Evolutionary conservation across 2,329 filamentous ascomycete species (phyloP).

Genomic region (Colletotrichum paranaense): DNA sequence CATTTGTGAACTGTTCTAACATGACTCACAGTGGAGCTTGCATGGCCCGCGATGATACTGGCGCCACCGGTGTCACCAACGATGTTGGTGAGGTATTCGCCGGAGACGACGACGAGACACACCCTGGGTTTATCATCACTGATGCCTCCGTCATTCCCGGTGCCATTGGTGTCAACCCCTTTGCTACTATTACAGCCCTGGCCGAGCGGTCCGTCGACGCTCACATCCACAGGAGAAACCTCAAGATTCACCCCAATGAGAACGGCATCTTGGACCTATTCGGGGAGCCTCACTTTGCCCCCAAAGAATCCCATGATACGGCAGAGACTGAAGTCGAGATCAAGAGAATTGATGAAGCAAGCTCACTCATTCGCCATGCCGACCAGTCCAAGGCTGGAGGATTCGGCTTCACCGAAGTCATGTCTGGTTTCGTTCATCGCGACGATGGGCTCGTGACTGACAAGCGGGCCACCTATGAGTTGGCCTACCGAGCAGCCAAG

Average conservation of each 20-base stretch:
- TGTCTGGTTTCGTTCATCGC: conserved; percentile 70
- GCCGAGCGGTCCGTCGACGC: conserved; percentile 71
- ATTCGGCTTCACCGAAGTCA: conserved; percentile 72
- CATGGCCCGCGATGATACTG: conserved; percentile 70
- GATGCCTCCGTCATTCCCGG: conserved; percentile 72
- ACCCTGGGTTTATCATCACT: conserved; percentile 69
- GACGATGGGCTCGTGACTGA: conserved; percentile 54
- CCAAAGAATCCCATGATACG: conserved; percentile 27
- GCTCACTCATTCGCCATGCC: conserved; percentile 53
- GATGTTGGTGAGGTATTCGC: conserved; percentile 70
- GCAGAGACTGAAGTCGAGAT: conserved; percentile 47
- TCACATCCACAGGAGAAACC: conserved; percentile 52
- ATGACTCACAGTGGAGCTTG: conserved; percentile 62
- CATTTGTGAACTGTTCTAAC: conserved; percentile 36
- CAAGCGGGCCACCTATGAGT: conserved; percentile 62
- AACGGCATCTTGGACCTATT: conserved; percentile 66
- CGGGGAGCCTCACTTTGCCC: conserved; percentile 55
- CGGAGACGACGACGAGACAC: conserved; percentile 60
- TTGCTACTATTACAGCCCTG: conserved; percentile 76
- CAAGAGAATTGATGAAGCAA: conserved; percentile 48
- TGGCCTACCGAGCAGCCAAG: conserved; percentile 63
- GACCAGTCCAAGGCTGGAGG: conserved; percentile 57
- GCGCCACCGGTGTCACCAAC: conserved; percentile 68
- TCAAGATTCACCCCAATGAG: conserved; percentile 57
- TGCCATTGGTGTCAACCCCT: conserved; percentile 73